Base-by-base conservation (phyloP, 129 eudicot species). In the Flaveria robusta region DNA sequence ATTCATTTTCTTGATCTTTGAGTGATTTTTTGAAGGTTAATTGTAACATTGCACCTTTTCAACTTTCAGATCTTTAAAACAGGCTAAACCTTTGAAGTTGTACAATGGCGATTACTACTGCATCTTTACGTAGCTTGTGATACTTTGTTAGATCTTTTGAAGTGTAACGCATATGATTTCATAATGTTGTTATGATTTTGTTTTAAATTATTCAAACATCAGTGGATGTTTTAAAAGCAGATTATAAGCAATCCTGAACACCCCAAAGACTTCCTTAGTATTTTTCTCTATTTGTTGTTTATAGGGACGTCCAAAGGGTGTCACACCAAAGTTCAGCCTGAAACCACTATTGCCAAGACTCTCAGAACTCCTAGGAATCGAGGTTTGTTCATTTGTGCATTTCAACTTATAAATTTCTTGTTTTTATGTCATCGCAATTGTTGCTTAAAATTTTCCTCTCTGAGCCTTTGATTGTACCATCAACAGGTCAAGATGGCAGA, bases 251-350 rank as follows among this genome's bases (percentile, higher is more conserved):
- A 52, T n/a, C 4, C 9, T 2, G 7, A 52, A 47, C 1, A 13
- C 1, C 9, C 3, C 7, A 26, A 24, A 22, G 16, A 58, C 34
- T 23, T 31, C 14, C 34, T 52, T 24, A 52, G 23, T 37, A 31
- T 19, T 71, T 59, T 45, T 15, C 0, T 79, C 18, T 13, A 3
- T 20, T 15, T 62, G 37, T 20, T 79, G 71, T 60, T 67, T 72
- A 46, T 77, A 90, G 96, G 96, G 96, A 50, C 96, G 91, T 31
- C 93, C 96, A 24, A 90, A 90, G 74, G 91, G 93, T 55, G 93
- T 90, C 69, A 86, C 89, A 9, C 93, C 96, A 42, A 90, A 90
- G 82, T 88, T 54, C 96, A 90, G 96, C 81, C 79, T 90, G 81
- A 88, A 88, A 85, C 93, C 96, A 51, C 91, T 88, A 76, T 84